phyloP scores from a whole-genome alignment of 1,284 basidiomycete genomes.

The Takashimella tepidaria region DNA sequence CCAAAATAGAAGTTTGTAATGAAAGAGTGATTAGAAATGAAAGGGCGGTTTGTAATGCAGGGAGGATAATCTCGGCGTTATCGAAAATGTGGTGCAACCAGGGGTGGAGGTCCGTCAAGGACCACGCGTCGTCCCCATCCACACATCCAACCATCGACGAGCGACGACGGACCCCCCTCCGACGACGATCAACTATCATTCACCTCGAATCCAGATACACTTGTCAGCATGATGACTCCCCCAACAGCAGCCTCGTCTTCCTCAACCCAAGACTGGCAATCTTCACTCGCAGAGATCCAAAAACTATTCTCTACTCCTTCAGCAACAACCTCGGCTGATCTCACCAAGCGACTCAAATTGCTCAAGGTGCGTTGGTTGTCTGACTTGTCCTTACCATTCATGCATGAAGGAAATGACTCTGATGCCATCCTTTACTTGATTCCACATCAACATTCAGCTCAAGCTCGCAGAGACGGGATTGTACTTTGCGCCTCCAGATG shows the following conservation, averaged over 20 bases:
- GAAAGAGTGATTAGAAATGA: neutral
- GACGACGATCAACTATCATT: neutral
- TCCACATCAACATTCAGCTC: too few relatives aligned
- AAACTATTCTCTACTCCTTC: conserved; percentile 25
- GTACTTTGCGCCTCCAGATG: conserved; percentile 44
- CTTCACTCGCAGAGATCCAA: conserved; percentile 38
- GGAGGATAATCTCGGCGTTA: conserved; percentile 19
- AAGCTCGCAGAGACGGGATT: conserved; percentile 45
- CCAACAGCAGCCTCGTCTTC: neutral
- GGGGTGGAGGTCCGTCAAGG: neutral
- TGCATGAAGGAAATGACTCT: too few relatives aligned
- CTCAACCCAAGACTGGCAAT: conserved; percentile 34
- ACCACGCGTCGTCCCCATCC: conserved; percentile 18
- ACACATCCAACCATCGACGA: neutral
- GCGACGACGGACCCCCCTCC: neutral
- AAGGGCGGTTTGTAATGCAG: neutral
- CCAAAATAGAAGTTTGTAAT: neutral
- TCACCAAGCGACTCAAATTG: conserved; percentile 30
- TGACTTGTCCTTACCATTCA: too few relatives aligned
- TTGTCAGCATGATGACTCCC: neutral
- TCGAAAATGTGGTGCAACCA: conserved; percentile 10
- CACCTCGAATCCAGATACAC: neutral
- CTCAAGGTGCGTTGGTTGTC: conserved; percentile 36
- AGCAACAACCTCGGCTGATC: conserved; percentile 21
- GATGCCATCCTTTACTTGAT: too few relatives aligned